Evolutionary conservation across 352 stramenopile genomes (phyloP).

Genomic region (Elongisporangium undulatum): DNA sequence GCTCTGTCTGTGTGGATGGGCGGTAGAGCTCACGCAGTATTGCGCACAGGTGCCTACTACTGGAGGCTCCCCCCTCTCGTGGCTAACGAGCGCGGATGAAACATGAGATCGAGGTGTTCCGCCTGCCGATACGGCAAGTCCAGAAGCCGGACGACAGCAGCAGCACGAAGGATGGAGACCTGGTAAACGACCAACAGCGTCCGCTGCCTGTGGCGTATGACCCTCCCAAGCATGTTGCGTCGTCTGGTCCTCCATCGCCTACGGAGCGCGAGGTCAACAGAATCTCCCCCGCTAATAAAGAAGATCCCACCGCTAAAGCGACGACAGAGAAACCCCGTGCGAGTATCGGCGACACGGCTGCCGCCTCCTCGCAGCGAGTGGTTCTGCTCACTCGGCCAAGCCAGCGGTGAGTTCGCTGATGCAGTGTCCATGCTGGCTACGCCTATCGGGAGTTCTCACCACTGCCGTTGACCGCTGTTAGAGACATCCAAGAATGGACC

Average conservation of each 20-base stretch:
- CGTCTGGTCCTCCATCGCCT: not conserved
- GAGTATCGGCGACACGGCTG: not conserved
- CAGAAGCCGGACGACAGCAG: slow-evolving; percentile 6
- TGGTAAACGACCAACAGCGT: not conserved
- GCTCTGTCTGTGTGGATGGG: not conserved
- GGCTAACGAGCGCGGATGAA: not conserved
- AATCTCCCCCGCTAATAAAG: slow-evolving; percentile 1
- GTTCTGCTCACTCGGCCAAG: slow-evolving; percentile 73
- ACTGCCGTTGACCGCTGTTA: slow-evolving; percentile 13
- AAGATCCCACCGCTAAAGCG: slow-evolving; percentile 5
- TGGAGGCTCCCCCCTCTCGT: too few relatives aligned
- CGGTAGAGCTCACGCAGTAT: not conserved
- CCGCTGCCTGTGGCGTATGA: not conserved
- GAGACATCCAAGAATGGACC: slow-evolving; percentile 80
- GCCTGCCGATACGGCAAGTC: slow-evolving; percentile 43
- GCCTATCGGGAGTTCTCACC: too few relatives aligned
- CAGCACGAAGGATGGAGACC: not conserved
- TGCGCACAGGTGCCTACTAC: too few relatives aligned
- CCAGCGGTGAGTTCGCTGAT: slow-evolving; percentile 35
- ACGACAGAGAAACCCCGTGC: slow-evolving; percentile 15
- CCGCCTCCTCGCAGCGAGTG: slow-evolving; percentile 32
- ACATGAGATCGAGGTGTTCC: slow-evolving; percentile 61
- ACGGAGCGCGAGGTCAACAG: slow-evolving; percentile 7
- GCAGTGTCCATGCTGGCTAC: slow-evolving; percentile 1
- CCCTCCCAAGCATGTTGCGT: not conserved